Conservation (phyloP, 257 asterid species). For the Solanum ossicruentum region DNA sequence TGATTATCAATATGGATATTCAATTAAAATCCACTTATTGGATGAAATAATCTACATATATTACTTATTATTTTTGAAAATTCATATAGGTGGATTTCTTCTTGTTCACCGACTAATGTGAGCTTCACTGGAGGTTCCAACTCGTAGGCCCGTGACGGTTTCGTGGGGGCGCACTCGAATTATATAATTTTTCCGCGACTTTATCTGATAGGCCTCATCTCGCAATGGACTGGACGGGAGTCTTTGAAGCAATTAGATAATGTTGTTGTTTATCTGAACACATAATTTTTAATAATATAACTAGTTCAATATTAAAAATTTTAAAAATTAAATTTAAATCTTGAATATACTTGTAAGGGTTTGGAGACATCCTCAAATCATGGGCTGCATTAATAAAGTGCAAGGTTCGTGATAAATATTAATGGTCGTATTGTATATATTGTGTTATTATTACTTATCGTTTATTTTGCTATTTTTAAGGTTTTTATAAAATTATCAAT, state of each 20-base stretch:
- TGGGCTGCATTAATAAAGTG: background rate
- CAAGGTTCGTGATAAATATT: no score
- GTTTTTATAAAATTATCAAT: no score
- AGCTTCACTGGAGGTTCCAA: background rate
- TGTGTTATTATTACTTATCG: no score
- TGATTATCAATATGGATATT: background rate
- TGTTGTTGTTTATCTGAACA: no score
- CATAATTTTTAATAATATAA: background rate
- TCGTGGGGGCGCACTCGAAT: background rate
- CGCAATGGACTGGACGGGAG: no score
- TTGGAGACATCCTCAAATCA: background rate
- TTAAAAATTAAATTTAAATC: background rate
- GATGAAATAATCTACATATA: background rate
- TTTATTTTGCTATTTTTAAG: no score
- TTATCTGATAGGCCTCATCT: no score
- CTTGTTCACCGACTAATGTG: background rate
- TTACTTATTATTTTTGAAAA: background rate
- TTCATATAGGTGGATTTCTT: background rate
- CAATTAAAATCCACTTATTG: background rate
- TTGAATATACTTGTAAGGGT: no score
- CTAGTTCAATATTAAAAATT: rapidly evolving
- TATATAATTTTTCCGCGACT: background rate
- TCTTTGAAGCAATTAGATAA: no score
- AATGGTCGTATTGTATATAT: no score
- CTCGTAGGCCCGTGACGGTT: background rate